These are phyloP conservation scores for Podospora anserina DNA, from an alignment of 495 filamentous ascomycete species.

Conservation along the genomic window DNA sequence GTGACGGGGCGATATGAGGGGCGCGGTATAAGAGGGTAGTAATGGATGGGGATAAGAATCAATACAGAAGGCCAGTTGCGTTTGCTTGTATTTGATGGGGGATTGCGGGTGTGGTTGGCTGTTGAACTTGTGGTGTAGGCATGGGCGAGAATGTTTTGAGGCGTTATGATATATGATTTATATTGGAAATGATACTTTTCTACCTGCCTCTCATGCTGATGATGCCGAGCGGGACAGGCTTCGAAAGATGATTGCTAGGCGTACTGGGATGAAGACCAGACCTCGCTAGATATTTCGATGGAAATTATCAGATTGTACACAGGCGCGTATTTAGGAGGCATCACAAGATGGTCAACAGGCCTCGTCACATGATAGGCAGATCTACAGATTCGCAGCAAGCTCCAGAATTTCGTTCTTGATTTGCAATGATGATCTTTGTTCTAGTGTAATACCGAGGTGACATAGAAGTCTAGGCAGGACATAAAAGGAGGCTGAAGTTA, in stretches of 20 bases:
- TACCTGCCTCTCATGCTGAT: no score
- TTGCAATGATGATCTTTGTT: no score
- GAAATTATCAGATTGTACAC: no score
- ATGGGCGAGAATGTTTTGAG: slow-evolving; percentile 22
- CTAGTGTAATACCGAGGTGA: not conserved
- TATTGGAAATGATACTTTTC: slow-evolving; percentile 28
- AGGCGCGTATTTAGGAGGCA: no score
- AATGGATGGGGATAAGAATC: not conserved
- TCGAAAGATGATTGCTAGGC: no score
- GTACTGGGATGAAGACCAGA: no score
- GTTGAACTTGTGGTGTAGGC: not conserved
- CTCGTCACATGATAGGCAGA: no score
- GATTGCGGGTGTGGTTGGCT: not conserved
- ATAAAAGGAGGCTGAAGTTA: not conserved
- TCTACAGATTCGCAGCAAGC: no score
- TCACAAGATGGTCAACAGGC: no score
- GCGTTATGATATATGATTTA: slow-evolving; percentile 31
- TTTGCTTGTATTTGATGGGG: not conserved
- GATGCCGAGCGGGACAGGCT: no score
- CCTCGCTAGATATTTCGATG: no score
- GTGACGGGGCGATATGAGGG: slow-evolving; percentile 10
- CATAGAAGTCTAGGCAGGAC: not conserved
- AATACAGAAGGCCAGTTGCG: not conserved
- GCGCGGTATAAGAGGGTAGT: not conserved
- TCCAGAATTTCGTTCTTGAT: no score